phyloP scores from a whole-genome alignment of 2,329 filamentous ascomycete genomes.

The Arthrobotrys pseudoclavata region DNA sequence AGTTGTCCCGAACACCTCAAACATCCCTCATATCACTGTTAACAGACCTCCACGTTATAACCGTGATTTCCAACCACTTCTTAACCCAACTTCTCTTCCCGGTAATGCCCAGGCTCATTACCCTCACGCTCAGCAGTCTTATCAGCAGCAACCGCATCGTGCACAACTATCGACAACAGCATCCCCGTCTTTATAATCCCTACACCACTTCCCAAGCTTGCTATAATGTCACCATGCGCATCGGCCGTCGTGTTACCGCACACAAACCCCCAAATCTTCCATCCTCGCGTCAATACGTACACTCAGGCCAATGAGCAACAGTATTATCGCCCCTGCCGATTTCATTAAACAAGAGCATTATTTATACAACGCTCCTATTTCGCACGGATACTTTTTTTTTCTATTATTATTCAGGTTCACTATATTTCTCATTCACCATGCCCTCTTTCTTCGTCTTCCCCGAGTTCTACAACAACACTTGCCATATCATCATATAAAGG shows the following conservation, averaged over 20 bases:
- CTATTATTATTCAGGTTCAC: not conserved
- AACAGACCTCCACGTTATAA: not conserved
- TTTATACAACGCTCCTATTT: conserved; percentile 54
- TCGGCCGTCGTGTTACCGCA: not conserved
- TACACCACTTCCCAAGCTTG: not conserved
- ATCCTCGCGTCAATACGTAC: not conserved
- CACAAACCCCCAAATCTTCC: not conserved
- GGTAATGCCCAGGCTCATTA: not conserved
- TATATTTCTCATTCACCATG: not conserved
- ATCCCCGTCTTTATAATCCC: not conserved
- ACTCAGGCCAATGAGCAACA: not conserved
- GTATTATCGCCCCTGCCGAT: not conserved
- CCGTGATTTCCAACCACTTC: not conserved
- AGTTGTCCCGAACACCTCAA: not conserved
- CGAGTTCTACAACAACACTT: not conserved
- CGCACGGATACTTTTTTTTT: not conserved
- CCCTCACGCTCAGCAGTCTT: too few relatives aligned
- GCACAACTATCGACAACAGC: not conserved
- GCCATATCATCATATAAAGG: not conserved
- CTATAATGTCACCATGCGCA: not conserved
- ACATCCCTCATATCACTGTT: not conserved
- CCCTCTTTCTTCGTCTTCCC: conserved; percentile 9
- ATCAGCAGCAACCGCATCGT: not conserved
- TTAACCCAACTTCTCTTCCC: not conserved
- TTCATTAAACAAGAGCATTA: conserved; percentile 35